Evolutionary conservation across 208 protist species (phyloP).

Genomic region (Trypanosoma conorhini): DNA sequence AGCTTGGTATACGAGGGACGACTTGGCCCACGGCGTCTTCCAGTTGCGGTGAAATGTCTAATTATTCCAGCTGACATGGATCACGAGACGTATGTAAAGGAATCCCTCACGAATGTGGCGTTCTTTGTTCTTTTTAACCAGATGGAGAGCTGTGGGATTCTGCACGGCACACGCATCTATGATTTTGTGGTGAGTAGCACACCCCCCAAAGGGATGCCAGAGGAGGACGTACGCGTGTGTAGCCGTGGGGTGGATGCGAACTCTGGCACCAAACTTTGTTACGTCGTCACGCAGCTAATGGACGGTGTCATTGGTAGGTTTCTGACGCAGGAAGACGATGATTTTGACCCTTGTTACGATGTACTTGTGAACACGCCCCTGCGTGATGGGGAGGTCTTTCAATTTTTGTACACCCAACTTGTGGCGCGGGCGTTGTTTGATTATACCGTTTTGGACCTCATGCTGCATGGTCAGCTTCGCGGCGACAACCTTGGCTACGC

Average conservation of each 20-base stretch:
- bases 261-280: constrained; percentile 54
- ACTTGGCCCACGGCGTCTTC: constrained; percentile 42
- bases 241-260: not conserved
- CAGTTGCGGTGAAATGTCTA: constrained; percentile 87
- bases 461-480: constrained; percentile 84
- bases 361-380: constrained; percentile 74
- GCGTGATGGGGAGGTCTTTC: constrained; percentile 73
- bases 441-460: constrained; percentile 79
- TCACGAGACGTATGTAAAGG: constrained; percentile 70
- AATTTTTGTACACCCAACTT: constrained; percentile 84
- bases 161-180: constrained; percentile 47
- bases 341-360: constrained; percentile 86
- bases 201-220: constrained; percentile 50
- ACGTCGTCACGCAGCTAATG: constrained; percentile 81
- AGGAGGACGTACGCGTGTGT: constrained; percentile 45
- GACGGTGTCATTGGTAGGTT: constrained; percentile 87
- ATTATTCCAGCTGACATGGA: constrained; percentile 61
- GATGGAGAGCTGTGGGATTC: constrained; percentile 63
- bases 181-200: constrained; percentile 76
- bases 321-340: constrained; percentile 65
- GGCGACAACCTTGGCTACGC: constrained; percentile 86
- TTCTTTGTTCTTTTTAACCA: constrained; percentile 85
- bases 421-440: constrained; percentile 67
- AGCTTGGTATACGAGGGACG: constrained; percentile 73
- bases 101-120: constrained; percentile 80